phyloP scores from a whole-genome alignment of 202 grass and related monocot genomes.

The Eragrostis tef region DNA sequence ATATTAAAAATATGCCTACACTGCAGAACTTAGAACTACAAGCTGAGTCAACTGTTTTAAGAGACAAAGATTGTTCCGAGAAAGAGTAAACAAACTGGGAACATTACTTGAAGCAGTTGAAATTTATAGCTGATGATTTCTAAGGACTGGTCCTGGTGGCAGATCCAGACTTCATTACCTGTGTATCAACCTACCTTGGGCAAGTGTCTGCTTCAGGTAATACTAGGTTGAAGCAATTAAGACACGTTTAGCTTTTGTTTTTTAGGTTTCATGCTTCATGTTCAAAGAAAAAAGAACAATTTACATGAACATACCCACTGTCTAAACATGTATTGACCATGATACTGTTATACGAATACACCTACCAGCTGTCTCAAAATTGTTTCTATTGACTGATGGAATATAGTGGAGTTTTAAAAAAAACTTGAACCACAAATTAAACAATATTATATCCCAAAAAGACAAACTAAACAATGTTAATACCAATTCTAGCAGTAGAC shows the following conservation, averaged over 20 bases:
- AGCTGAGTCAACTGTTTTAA: conserved; percentile 6
- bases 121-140: background rate
- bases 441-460: background rate
- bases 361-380: background rate
- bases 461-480: background rate
- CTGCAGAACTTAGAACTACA: background rate
- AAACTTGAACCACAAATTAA: background rate
- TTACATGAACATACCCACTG: background rate
- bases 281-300: background rate
- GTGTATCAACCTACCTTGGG: background rate
- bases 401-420: background rate
- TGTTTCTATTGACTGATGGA: background rate
- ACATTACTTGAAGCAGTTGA: background rate
- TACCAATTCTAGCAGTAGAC: background rate
- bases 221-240: background rate
- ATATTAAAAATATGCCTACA: background rate
- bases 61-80: background rate
- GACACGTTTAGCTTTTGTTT: background rate
- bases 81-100: background rate
- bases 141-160: background rate
- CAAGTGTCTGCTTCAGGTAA: background rate
- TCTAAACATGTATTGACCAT: background rate
- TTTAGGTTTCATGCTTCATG: background rate
- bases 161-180: background rate
- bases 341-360: background rate